Conservation (phyloP, 352 stramenopile genomes). For the Phytophthora megakarya region DNA sequence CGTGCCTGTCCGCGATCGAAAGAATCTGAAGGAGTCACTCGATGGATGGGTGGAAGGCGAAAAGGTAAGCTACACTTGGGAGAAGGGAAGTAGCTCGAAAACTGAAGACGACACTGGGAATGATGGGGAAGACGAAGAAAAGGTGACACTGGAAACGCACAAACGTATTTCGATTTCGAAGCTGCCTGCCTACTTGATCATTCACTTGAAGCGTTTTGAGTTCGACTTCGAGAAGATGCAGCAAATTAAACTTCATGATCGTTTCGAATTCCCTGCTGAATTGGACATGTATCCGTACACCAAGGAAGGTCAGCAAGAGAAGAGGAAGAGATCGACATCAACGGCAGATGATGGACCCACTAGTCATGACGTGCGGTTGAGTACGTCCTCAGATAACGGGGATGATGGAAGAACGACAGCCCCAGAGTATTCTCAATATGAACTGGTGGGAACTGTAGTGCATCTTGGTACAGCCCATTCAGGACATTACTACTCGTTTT, state of each 20-base stretch:
- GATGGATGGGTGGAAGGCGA: conserved; percentile 90
- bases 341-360: conserved; percentile 20
- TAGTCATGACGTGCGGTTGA: conserved; percentile 34
- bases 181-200: conserved; percentile 90
- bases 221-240: conserved; percentile 96
- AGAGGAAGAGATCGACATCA: conserved; percentile 41
- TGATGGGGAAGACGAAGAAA: conserved; percentile 46
- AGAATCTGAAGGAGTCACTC: conserved; percentile 86
- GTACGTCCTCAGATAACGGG: conserved; percentile 28
- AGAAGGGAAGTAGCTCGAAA: conserved; percentile 42
- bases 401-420: conserved; percentile 41
- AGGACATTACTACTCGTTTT: conserved; percentile 91
- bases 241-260: conserved; percentile 93
- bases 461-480: conserved; percentile 89
- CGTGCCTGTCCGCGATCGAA: conserved; percentile 86
- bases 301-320: conserved; percentile 83
- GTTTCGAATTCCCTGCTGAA: conserved; percentile 92
- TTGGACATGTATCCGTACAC: conserved; percentile 92
- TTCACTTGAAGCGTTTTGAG: conserved; percentile 96
- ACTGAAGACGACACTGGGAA: conserved; percentile 26
- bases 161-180: conserved; percentile 91
- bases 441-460: conserved; percentile 87
- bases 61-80: conserved; percentile 92
- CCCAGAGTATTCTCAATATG: conserved; percentile 86
- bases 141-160: conserved; percentile 88